phyloP scores from a whole-genome alignment of 768 basidiomycete genomes.

The Tephrocybe sp. region DNA sequence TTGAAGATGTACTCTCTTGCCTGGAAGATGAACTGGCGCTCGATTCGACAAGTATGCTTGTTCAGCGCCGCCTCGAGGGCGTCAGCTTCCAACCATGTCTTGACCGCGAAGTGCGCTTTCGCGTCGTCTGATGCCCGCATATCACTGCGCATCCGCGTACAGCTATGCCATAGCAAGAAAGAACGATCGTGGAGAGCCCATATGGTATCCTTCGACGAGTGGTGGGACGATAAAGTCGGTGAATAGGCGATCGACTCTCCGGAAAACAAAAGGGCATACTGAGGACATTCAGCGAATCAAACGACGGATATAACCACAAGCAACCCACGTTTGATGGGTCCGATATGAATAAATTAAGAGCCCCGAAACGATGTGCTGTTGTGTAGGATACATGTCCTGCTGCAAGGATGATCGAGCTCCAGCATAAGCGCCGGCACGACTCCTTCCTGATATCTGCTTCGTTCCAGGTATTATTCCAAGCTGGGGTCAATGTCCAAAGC shows the following conservation, averaged over 20 bases:
- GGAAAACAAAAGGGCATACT: slow-evolving; percentile 77
- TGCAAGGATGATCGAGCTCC: slow-evolving; percentile 65
- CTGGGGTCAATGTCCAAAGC: slow-evolving; percentile 63
- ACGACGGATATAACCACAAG: background rate
- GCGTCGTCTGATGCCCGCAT: slow-evolving; percentile 40
- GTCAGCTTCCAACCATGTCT: slow-evolving; percentile 72
- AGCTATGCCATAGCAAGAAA: slow-evolving; percentile 73
- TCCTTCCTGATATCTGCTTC: slow-evolving; percentile 69
- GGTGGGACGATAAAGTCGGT: slow-evolving; percentile 22
- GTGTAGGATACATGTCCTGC: slow-evolving; percentile 66
- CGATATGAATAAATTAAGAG: slow-evolving; percentile 53
- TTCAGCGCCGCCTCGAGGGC: slow-evolving; percentile 62
- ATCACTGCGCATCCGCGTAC: slow-evolving; percentile 58
- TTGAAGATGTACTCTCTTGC: slow-evolving; percentile 78
- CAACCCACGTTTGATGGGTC: slow-evolving; percentile 66
- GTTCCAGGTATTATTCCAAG: slow-evolving; percentile 60
- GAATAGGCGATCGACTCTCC: slow-evolving; percentile 58
- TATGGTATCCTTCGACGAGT: slow-evolving; percentile 60
- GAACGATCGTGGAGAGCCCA: slow-evolving; percentile 76
- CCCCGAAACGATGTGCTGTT: slow-evolving; percentile 38
- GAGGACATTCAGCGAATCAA: slow-evolving; percentile 6
- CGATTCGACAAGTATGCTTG: slow-evolving; percentile 64
- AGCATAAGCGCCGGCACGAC: slow-evolving; percentile 69
- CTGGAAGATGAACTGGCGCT: slow-evolving; percentile 66
- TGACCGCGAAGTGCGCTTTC: slow-evolving; percentile 61